Conservation (phyloP, 495 filamentous ascomycete species). For the Friedmanniomyces simplex region DNA sequence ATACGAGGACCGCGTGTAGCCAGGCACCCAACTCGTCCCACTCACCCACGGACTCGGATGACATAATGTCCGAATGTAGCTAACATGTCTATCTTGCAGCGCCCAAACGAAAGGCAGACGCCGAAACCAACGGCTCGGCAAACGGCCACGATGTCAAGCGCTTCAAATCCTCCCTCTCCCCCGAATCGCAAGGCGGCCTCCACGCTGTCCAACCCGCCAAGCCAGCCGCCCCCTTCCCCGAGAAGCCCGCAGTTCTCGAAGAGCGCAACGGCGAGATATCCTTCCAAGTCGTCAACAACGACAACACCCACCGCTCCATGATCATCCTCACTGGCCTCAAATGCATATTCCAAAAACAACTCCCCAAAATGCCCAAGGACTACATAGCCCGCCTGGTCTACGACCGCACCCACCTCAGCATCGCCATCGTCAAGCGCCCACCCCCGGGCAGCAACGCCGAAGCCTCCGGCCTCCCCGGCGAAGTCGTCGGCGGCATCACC, state of each 20-base stretch:
- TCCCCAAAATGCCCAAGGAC: slow-evolving; percentile 98
- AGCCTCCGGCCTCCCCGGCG: slow-evolving; percentile 13
- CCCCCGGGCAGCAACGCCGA: slow-evolving; percentile 7
- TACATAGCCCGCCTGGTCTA: slow-evolving; percentile 97
- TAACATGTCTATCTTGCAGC: slow-evolving; percentile 25
- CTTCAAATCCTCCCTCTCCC: slow-evolving; percentile 37
- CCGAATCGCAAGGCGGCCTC: slow-evolving; percentile 7
- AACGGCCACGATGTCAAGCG: slow-evolving; percentile 41
- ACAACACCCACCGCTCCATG: slow-evolving; percentile 72
- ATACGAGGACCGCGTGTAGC: too few species aligned
- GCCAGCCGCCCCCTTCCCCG: slow-evolving; percentile 3
- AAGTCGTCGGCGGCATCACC: slow-evolving; percentile 64
- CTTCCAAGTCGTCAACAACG: slow-evolving; percentile 97
- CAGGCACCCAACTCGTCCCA: too few species aligned
- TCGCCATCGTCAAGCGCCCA: slow-evolving; percentile 76
- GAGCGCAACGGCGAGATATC: slow-evolving; percentile 94
- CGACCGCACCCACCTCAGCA: slow-evolving; percentile 88
- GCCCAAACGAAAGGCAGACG: slow-evolving; percentile 21
- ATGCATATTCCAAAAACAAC: slow-evolving; percentile 96
- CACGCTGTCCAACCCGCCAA: neutral
- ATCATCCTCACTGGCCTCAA: slow-evolving; percentile 94
- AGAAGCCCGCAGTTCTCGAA: slow-evolving; percentile 82
- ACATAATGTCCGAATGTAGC: too few species aligned
- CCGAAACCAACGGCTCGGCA: slow-evolving; percentile 16
- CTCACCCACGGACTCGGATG: too few species aligned